These are phyloP conservation scores for Debaryomyces fabryi DNA, from an alignment of 1,139 yeast genomes.

Conservation along the genomic window DNA sequence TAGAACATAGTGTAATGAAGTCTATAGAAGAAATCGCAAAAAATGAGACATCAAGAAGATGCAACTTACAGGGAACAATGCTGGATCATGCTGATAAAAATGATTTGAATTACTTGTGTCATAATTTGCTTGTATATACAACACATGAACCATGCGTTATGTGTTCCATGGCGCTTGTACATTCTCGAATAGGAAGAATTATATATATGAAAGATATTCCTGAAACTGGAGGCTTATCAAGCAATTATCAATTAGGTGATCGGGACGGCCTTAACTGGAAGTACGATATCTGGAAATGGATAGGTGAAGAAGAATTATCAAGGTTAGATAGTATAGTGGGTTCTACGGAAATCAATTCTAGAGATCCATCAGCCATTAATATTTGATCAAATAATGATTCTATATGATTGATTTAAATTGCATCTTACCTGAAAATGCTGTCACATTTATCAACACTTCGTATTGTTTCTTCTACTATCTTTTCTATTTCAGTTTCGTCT, in stretches of 20 bases:
- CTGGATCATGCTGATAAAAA: conserved; percentile 11
- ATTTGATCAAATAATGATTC: neutral
- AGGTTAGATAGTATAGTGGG: conserved; percentile 12
- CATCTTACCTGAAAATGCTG: neutral
- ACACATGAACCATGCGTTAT: conserved; percentile 96
- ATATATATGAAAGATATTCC: conserved; percentile 55
- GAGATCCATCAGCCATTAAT: neutral
- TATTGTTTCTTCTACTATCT: conserved; percentile 14
- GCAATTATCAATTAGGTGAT: conserved; percentile 74
- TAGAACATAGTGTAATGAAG: conserved; percentile 73
- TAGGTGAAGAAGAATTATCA: conserved; percentile 28
- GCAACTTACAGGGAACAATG: conserved; percentile 12
- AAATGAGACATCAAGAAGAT: conserved; percentile 42
- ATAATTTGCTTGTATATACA: conserved; percentile 75
- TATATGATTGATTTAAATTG: neutral
- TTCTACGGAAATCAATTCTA: neutral
- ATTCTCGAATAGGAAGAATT: conserved; percentile 76
- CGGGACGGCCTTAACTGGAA: conserved; percentile 75
- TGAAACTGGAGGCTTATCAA: conserved; percentile 54
- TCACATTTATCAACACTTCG: conserved; percentile 16
- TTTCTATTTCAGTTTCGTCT: conserved; percentile 14
- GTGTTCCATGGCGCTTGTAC: conserved; percentile 97
- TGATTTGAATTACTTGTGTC: conserved; percentile 63
- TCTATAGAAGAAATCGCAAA: conserved; percentile 66
- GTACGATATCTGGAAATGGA: conserved; percentile 77